Base-by-base conservation (phyloP, 2,329 filamentous ascomycete species). In the Huntiella decipiens region DNA sequence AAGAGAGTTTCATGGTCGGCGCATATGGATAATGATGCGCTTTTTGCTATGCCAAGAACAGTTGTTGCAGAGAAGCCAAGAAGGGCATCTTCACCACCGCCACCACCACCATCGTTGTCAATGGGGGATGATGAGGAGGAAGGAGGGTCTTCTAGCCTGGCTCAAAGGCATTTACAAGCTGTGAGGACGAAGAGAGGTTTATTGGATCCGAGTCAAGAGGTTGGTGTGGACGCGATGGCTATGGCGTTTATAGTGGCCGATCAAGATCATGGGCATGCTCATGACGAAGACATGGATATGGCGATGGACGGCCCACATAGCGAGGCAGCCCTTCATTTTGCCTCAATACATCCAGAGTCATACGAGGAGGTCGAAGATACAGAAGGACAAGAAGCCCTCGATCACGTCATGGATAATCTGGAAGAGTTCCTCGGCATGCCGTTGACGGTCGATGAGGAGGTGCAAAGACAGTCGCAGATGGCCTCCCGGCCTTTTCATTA, bases 221-320 rank as follows among this genome's bases (percentile, higher is more conserved):
- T 53, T 69, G 1, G 53, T 68, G 2, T 66, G 12, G 61, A 58
- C 46, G 68, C 65, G 5, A 70, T 71, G 64, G 68, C 68, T 0
- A 58, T 66, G 49, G 64, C 65, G 5, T 73, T 72, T 49, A 56
- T 63, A 22, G 56, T 60, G n/a, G 67, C 65, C 4, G 68, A 71
- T 50, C 45, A 49, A 49, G 47, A 49, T 11, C 32, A 16, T 22
- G 42, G 38, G n/a, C 11, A 16, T 28, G 13, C 12, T 3, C 35
- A 40, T n/a, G 15, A 32, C 10, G 42, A 44, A 34, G 39, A 45
- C 8, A 41, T 32, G 13, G 35, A 43, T 10, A 45, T 45, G 34
- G 31, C 13, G 8, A 28, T 28, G 22, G 22, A 28, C 22, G 22
- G 22, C 22, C 60, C 6, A 28, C 22, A 28, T 28, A 28, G 22